These are phyloP conservation scores for Babesia ovis DNA, from an alignment of 169 alveolate genomes.

Conservation along the genomic window DNA sequence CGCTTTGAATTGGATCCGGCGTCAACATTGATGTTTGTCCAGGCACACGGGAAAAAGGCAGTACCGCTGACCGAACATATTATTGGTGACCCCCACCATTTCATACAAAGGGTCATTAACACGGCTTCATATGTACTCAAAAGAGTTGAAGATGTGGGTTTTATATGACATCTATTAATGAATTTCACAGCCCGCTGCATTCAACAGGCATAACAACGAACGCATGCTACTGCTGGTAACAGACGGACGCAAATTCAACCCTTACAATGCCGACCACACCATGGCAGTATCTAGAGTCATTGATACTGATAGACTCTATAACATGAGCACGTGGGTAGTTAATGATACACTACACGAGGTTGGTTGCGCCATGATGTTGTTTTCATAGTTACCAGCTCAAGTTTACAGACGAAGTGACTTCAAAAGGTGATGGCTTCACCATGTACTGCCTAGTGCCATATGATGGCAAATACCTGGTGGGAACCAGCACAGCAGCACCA, in stretches of 20 bases:
- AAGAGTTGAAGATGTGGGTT: conserved; percentile 9
- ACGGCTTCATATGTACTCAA: conserved; percentile 4
- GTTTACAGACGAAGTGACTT: conserved; percentile 5
- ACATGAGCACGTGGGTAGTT: conserved; percentile 7
- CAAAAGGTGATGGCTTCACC: conserved; percentile 15
- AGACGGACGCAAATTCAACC: conserved; percentile 5
- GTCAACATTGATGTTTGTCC: conserved; percentile 24
- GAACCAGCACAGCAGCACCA: conserved; percentile 12
- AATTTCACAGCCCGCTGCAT: conserved; percentile 3
- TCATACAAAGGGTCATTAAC: not conserved
- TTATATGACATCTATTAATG: not conserved
- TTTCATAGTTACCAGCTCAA: conserved; percentile 4
- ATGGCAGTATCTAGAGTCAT: conserved; percentile 5
- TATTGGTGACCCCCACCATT: conserved; percentile 2
- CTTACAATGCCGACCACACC: conserved; percentile 4
- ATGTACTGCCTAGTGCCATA: conserved; percentile 29
- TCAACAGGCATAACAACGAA: not conserved
- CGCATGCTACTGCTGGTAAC: conserved; percentile 14
- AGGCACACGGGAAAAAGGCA: conserved; percentile 38
- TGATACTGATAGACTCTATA: conserved; percentile 19
- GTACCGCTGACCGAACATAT: not conserved
- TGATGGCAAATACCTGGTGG: conserved; percentile 9
- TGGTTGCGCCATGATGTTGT: not conserved
- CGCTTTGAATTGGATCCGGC: conserved; percentile 30
- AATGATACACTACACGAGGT: conserved; percentile 16